These are phyloP conservation scores for Fusarium fracticaudum DNA, from an alignment of 2,329 filamentous ascomycete species.

Conservation along the genomic window DNA sequence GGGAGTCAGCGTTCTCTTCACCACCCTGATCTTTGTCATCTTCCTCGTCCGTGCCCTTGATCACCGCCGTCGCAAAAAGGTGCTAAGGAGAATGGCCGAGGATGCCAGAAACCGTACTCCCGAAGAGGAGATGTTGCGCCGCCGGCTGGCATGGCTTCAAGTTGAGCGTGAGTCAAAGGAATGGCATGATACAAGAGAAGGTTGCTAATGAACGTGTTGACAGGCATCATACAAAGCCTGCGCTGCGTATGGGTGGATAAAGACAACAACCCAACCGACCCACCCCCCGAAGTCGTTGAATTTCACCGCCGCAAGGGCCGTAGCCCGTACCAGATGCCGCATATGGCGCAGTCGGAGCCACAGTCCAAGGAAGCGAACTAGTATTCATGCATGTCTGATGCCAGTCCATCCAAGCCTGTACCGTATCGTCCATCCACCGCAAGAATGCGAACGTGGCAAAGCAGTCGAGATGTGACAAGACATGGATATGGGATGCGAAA, in stretches of 20 bases:
- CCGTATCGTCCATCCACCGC: neutral
- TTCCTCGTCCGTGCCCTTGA: slow-evolving; percentile 36
- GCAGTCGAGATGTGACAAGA: neutral
- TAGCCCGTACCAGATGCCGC: neutral
- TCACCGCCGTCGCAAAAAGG: slow-evolving; percentile 13
- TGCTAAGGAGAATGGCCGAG: slow-evolving; percentile 9
- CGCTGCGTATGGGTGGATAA: neutral
- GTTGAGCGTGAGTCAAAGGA: slow-evolving; percentile 11
- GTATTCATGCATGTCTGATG: neutral
- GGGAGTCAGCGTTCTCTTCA: slow-evolving; percentile 36
- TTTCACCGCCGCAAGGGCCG: neutral
- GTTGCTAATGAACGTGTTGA: neutral
- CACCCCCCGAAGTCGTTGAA: neutral
- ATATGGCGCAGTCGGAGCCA: neutral
- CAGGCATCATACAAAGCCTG: neutral
- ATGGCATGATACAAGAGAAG: neutral
- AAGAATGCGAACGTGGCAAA: neutral
- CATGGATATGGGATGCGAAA: neutral
- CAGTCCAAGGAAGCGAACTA: neutral
- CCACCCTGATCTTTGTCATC: slow-evolving; percentile 33
- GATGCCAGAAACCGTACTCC: slow-evolving; percentile 12
- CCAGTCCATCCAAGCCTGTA: neutral
- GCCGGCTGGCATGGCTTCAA: neutral
- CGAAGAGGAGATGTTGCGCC: neutral
- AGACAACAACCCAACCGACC: neutral